Evolutionary conservation across 140 eudicot genomes (phyloP).

Genomic region (Senecio squalidus): DNA sequence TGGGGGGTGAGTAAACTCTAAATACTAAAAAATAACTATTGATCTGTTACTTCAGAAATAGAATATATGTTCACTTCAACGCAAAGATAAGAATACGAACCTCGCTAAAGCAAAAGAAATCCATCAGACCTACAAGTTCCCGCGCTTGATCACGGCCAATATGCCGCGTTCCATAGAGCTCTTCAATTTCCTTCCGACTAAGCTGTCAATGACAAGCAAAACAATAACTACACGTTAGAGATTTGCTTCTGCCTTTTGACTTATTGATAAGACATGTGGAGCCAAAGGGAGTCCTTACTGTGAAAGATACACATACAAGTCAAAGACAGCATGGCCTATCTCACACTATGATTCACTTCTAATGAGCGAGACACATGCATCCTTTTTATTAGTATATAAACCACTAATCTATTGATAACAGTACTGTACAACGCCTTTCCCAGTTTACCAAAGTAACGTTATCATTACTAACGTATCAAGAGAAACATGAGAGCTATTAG

Average conservation of each 20-base stretch:
- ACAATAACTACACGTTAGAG: neutral
- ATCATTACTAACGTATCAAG: neutral
- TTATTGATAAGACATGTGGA: neutral
- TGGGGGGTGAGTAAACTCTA: neutral
- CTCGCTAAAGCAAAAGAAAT: slow-evolving; percentile 99
- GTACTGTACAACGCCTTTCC: neutral
- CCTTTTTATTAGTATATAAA: neutral
- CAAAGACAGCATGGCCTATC: neutral
- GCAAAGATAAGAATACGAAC: slow-evolving; percentile 32
- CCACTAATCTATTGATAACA: neutral
- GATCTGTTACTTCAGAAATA: neutral
- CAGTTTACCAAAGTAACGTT: neutral
- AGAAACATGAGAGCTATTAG: neutral
- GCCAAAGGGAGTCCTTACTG: neutral
- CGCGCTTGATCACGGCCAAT: slow-evolving; percentile 98
- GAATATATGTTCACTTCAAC: neutral
- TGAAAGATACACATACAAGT: neutral
- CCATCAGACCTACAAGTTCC: slow-evolving; percentile 95
- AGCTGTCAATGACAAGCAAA: slow-evolving; percentile 41
- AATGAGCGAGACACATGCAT: slow-evolving; percentile 1
- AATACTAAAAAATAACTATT: neutral
- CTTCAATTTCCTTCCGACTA: slow-evolving; percentile 60
- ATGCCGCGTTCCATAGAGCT: slow-evolving; percentile 86
- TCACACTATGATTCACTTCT: neutral
- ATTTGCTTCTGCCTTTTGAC: neutral